Percentiles rank a stretch among this genome's conserved stretches.
Evolutionary conservation across 2,329 filamentous ascomycete genomes (phyloP).

Genomic region (Podosphaera aphanis): DNA sequence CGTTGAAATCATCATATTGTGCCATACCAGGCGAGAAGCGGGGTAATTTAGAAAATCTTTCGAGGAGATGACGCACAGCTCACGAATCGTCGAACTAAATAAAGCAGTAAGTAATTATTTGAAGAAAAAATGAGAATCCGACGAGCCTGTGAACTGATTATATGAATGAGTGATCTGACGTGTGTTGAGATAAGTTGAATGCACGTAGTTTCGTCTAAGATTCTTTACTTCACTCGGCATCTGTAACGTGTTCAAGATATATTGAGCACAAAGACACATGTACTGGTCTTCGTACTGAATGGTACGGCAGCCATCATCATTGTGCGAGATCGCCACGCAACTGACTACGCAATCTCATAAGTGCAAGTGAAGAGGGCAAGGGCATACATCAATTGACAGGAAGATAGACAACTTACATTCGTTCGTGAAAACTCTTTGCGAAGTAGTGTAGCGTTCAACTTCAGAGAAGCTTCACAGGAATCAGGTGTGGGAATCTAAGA

Average conservation of each 20-base stretch:
- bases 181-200: not conserved
- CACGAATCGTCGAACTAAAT: not conserved
- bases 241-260: not conserved
- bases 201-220: not conserved
- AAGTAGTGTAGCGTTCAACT: not conserved
- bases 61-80: not conserved
- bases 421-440: not conserved
- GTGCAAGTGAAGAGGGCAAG: no score
- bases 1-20: constrained; percentile 41
- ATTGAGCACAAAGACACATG: not conserved
- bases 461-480: not conserved
- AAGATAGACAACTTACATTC: not conserved
- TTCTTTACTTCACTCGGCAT: not conserved
- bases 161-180: not conserved
- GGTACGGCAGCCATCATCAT: not conserved
- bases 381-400: no score
- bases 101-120: not conserved
- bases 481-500: not conserved
- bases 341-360: no score
- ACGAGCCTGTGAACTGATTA: not conserved
- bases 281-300: not conserved
- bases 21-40: constrained; percentile 41
- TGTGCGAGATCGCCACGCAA: not conserved
- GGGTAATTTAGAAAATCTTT: constrained; percentile 7
- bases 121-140: not conserved